Base-by-base conservation (phyloP, 768 basidiomycete genomes). In the Hebeloma cylindrosporum region DNA sequence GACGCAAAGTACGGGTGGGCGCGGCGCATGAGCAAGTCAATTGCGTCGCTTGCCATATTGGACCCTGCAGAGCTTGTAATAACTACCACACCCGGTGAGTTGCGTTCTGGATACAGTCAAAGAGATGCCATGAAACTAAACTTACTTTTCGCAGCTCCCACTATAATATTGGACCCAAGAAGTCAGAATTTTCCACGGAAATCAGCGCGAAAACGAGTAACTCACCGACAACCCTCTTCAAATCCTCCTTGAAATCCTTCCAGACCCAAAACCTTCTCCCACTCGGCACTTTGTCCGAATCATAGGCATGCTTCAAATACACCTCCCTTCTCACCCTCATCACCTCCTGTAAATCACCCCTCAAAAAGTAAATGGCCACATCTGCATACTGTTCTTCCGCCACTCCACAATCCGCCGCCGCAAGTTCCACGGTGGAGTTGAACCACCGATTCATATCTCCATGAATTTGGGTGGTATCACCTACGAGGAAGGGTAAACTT, bases 1-100 rank as follows among this genome's bases (percentile, higher is more conserved):
- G 58, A 57, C 4, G 58, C 58, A 30, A 62, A 52, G 35, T 58
- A 61, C 8, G 62, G 62, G 43, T 62, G 60, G 4, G 54, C 50
- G 7, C 47, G 50, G 30, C 52, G 52, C 20, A 58, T 25, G 14
- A 51, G 48, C 8, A n/a, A n/a, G n/a, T 52, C 51, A 40, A 59
- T 52, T 3, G 46, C 50, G 32, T 43, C 54, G 30, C 20, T 32
- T 29, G 50, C 53, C 13, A 53, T 38, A 21, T 28, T 42, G n/a
- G 38, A 50, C 7, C 49, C 35, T 27, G 38, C 45, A 10, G 45
- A 43, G 3, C 48, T 48, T 9, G 40, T 37, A 3, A 53, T 23
- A 6, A 53, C 54, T 46, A 25, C 3, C 9, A 26, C n/a, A 22
- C 13, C 14, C 7, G n/a, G 14, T 8, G 17, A 45, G n/a, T n/a